A percentile compares a stretch with the other conserved stretches of the same genome.
These are phyloP conservation scores for Isochrysis galbana DNA, from an alignment of 78 protist species.

Conservation along the genomic window DNA sequence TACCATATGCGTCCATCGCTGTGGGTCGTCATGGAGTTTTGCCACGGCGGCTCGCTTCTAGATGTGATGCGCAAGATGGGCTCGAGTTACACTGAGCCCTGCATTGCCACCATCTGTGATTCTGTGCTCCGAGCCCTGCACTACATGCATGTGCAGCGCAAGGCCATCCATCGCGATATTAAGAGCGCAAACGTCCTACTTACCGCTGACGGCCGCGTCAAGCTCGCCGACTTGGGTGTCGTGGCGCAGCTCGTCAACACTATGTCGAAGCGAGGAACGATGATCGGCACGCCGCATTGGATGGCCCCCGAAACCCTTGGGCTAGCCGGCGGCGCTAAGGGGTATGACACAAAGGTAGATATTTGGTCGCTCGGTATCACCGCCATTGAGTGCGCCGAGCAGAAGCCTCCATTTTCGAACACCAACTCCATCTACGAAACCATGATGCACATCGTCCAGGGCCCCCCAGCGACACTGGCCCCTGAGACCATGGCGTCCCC, in stretches of 20 bases:
- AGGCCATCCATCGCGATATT: conserved; percentile 41
- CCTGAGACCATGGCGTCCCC: not conserved
- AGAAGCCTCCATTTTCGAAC: conserved; percentile 1
- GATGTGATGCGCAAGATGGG: not conserved
- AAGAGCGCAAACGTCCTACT: conserved; percentile 7
- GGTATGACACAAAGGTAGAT: conserved; percentile 6
- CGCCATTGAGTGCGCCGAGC: conserved; percentile 42
- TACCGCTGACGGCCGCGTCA: not conserved
- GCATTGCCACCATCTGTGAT: not conserved
- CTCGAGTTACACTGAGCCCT: not conserved
- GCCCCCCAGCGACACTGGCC: conserved; percentile 10
- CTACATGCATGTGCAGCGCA: not conserved
- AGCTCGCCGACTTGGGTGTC: not conserved
- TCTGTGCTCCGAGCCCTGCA: not conserved
- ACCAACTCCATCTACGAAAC: not conserved
- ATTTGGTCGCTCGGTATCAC: conserved; percentile 52
- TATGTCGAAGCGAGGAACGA: not conserved
- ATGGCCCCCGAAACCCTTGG: not conserved
- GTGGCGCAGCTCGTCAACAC: conserved; percentile 8
- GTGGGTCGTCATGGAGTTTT: conserved; percentile 16
- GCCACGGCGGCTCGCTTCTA: not conserved
- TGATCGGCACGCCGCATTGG: conserved; percentile 13
- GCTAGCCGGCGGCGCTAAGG: too few relatives aligned
- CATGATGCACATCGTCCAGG: not conserved
- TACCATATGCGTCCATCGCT: not conserved